Percentiles rank a stretch among this genome's conserved stretches.
These are phyloP conservation scores for Gonium pectorale DNA, from an alignment of 139 green algal genomes.

Conservation along the genomic window DNA sequence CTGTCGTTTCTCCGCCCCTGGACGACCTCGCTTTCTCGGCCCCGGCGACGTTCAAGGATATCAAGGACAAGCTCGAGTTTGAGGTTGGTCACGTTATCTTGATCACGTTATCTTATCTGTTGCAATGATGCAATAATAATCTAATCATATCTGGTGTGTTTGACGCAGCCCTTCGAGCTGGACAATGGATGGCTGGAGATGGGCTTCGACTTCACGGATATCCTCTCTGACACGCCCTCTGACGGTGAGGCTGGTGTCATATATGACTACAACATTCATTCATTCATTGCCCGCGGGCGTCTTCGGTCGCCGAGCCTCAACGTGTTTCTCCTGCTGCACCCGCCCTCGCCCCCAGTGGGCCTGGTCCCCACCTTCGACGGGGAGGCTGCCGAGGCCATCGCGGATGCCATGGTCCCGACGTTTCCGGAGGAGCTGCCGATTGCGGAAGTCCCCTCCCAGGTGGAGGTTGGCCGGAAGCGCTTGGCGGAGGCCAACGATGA, in stretches of 20 bases:
- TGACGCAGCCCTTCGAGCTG: slow-evolving; percentile 55
- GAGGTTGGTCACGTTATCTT: background rate
- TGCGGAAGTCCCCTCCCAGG: background rate
- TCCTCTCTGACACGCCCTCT: slow-evolving; percentile 30
- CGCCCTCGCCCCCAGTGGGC: slow-evolving; percentile 13
- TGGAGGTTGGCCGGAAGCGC: background rate
- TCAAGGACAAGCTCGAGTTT: slow-evolving; percentile 54
- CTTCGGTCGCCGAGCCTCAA: too few species aligned
- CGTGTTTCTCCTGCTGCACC: background rate
- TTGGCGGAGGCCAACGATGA: background rate
- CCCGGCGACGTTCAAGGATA: slow-evolving; percentile 50
- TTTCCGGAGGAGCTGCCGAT: background rate
- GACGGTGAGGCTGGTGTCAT: slow-evolving; percentile 37
- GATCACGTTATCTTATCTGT: background rate
- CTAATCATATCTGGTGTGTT: background rate
- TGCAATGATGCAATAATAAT: background rate
- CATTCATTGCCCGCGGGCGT: too few species aligned
- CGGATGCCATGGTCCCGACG: background rate
- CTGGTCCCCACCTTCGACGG: slow-evolving; percentile 47
- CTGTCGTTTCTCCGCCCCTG: background rate
- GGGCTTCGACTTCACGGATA: slow-evolving; percentile 65
- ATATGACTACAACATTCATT: too few species aligned
- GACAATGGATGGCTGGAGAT: slow-evolving; percentile 64
- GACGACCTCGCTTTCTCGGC: background rate
- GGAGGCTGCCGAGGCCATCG: background rate